phyloP scores from a whole-genome alignment of 441 rosid genomes.

The Erodium texanum region DNA sequence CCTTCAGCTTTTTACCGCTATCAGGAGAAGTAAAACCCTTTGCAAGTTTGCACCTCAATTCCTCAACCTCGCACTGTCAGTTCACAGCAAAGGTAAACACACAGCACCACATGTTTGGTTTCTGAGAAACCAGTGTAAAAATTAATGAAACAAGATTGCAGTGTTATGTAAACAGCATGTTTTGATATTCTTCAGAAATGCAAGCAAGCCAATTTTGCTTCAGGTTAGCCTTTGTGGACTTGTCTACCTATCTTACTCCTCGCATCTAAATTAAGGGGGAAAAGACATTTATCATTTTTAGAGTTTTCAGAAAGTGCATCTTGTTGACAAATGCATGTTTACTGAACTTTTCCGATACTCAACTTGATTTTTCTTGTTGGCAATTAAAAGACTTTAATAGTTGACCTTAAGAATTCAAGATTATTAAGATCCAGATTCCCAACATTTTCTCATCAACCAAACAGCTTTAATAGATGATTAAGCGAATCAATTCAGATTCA shows the following conservation, averaged over 20 bases:
- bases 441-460: not conserved
- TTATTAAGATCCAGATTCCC: not conserved
- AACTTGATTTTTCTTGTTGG: not conserved
- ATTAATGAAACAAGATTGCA: no score
- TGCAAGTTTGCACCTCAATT: constrained; percentile 34
- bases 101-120: not conserved
- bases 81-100: not conserved
- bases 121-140: no score
- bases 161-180: not conserved
- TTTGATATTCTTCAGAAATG: not conserved
- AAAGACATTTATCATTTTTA: not conserved
- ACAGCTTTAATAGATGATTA: not conserved
- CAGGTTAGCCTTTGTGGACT: not conserved
- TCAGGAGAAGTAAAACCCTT: constrained; percentile 32
- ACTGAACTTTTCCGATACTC: not conserved
- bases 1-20: constrained; percentile 29
- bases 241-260: not conserved
- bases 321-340: not conserved
- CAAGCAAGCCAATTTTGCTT: not conserved
- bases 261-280: not conserved
- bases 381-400: not conserved
- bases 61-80: constrained; percentile 56
- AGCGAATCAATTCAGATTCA: not conserved
- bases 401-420: not conserved
- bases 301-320: not conserved